A percentile compares a stretch with the other conserved stretches of the same genome.
Conservation (phyloP, 345 rosid species). For the Lenwebbia sp. region DNA sequence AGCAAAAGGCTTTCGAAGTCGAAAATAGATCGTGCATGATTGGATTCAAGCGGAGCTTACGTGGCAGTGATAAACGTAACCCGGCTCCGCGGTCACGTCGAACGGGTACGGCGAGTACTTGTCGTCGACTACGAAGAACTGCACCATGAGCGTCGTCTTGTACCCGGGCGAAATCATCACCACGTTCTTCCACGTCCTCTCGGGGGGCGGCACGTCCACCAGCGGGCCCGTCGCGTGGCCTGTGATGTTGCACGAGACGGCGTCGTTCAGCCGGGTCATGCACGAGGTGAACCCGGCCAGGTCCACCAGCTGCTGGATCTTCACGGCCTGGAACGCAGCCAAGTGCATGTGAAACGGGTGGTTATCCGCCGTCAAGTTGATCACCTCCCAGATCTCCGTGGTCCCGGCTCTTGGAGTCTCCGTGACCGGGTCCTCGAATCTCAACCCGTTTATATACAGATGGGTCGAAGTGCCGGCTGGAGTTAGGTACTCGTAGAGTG, state of each 20-base stretch:
- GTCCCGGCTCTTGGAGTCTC: slow-evolving; percentile 60
- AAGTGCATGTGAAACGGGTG: slow-evolving; percentile 82
- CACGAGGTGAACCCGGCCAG: slow-evolving; percentile 41
- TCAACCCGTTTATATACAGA: slow-evolving; percentile 54
- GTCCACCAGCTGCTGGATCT: slow-evolving; percentile 37
- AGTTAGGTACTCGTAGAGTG: slow-evolving; percentile 59
- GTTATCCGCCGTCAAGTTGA: slow-evolving; percentile 65
- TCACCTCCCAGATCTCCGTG: slow-evolving; percentile 72
- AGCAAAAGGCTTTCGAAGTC: neutral
- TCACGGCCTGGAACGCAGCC: slow-evolving; percentile 53
- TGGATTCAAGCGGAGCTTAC: slow-evolving; percentile 22
- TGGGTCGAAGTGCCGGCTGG: slow-evolving; percentile 48
- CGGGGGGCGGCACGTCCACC: slow-evolving; percentile 34
- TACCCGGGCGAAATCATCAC: slow-evolving; percentile 58
- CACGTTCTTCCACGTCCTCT: slow-evolving; percentile 87
- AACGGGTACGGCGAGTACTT: slow-evolving; percentile 40
- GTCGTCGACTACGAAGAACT: slow-evolving; percentile 48
- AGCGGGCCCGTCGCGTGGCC: slow-evolving; percentile 42
- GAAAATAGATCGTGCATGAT: neutral
- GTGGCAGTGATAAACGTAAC: slow-evolving; percentile 86
- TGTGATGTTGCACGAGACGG: slow-evolving; percentile 38
- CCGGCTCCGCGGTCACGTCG: slow-evolving; percentile 58
- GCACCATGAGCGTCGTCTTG: slow-evolving; percentile 47
- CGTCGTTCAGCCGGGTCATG: slow-evolving; percentile 48
- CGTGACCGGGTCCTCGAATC: slow-evolving; percentile 38